Percentiles rank a stretch among this genome's conserved stretches.
These are phyloP conservation scores for Thermothelomyces thermophilus DNA, from an alignment of 2,329 filamentous ascomycete species.

Conservation along the genomic window DNA sequence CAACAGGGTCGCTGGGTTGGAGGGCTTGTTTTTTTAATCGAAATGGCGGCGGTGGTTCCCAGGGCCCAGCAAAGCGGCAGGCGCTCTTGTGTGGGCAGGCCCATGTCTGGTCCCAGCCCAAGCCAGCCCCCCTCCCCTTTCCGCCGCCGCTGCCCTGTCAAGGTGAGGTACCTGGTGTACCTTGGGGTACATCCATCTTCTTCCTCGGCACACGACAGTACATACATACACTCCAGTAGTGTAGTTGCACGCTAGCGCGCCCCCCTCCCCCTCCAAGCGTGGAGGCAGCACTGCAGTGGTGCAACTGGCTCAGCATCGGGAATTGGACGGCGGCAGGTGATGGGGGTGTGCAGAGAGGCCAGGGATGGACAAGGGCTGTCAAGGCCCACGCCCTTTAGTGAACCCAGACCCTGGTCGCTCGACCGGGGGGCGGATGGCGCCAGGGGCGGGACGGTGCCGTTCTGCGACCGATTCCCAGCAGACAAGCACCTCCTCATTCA, in stretches of 20 bases:
- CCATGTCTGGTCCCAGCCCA: slow-evolving; percentile 4
- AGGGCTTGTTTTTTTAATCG: slow-evolving; percentile 22
- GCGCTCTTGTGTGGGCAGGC: slow-evolving; percentile 12
- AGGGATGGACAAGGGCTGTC: slow-evolving; percentile 9
- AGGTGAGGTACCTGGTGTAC: too few relatives aligned
- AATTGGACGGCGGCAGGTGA: slow-evolving; percentile 19
- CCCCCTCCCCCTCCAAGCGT: slow-evolving; percentile 16
- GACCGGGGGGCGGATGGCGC: slow-evolving; percentile 8
- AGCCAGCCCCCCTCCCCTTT: slow-evolving; percentile 10
- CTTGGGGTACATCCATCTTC: slow-evolving; percentile 10
- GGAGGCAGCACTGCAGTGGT: slow-evolving; percentile 21
- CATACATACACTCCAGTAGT: too few relatives aligned
- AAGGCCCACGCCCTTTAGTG: slow-evolving; percentile 11
- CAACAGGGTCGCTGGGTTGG: slow-evolving; percentile 2
- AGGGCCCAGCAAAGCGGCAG: slow-evolving; percentile 7
- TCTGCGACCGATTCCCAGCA: background rate
- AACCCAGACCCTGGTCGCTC: slow-evolving; percentile 11
- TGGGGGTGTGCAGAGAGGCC: slow-evolving; percentile 9
- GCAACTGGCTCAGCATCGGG: slow-evolving; percentile 19
- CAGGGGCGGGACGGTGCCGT: slow-evolving; percentile 3
- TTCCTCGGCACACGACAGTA: too few relatives aligned
- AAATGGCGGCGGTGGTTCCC: slow-evolving; percentile 12
- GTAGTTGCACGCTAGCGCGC: slow-evolving; percentile 14
- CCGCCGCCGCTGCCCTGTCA: slow-evolving; percentile 7
- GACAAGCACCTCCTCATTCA: background rate